phyloP scores from a whole-genome alignment of 495 filamentous ascomycete genomes.

The Xylaria scruposa region DNA sequence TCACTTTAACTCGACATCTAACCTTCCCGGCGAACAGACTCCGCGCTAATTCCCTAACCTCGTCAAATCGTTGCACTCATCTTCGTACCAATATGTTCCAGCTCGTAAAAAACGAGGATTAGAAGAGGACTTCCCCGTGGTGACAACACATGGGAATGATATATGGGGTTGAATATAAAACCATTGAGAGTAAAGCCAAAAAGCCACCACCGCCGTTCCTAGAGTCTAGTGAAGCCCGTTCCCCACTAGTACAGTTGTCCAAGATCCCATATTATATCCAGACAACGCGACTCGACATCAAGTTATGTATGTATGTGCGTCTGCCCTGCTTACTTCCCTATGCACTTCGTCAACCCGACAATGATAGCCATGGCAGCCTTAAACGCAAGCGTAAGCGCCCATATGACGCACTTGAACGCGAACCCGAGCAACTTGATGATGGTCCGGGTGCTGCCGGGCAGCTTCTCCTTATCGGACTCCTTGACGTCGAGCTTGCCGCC shows the following conservation, averaged over 20 bases:
- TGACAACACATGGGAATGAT: not conserved
- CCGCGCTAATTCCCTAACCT: constrained; percentile 16
- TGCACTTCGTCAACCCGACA: constrained; percentile 47
- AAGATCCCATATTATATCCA: constrained; percentile 9
- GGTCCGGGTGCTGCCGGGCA: constrained; percentile 47
- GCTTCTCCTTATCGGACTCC: constrained; percentile 47
- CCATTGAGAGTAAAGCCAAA: not conserved
- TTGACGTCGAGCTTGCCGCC: constrained; percentile 42
- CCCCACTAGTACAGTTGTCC: not conserved
- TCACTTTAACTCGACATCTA: not conserved
- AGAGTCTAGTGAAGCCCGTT: constrained; percentile 11
- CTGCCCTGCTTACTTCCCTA: constrained; percentile 43
- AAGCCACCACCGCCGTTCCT: not conserved
- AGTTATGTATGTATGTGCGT: not conserved
- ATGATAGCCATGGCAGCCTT: constrained; percentile 49
- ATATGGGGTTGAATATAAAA: not conserved
- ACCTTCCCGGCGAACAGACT: not conserved
- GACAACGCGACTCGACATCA: not conserved
- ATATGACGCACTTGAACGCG: constrained; percentile 55
- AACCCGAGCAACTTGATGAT: constrained; percentile 49
- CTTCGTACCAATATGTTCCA: constrained; percentile 1
- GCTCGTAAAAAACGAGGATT: constrained; percentile 10
- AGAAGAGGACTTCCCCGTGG: not conserved
- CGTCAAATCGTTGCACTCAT: constrained; percentile 18
- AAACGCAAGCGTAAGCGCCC: constrained; percentile 53